Evolutionary conservation across 805 yeast genomes (phyloP).

Genomic region (Metschnikowia chrysomelidarum): DNA sequence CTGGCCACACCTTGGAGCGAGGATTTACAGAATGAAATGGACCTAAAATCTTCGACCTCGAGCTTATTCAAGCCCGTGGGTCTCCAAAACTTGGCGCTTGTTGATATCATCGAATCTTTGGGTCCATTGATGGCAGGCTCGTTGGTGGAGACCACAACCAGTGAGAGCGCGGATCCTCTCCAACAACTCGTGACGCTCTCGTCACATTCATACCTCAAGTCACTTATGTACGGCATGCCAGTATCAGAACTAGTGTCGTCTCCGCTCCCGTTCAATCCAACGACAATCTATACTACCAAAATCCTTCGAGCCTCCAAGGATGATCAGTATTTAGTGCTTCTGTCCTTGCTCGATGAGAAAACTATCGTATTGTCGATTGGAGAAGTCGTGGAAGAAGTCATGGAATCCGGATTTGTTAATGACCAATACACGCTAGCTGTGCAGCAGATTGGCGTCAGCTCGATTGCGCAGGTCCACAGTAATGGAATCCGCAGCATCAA

Average conservation of each 20-base stretch:
- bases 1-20: constrained; percentile 6
- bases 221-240: constrained; percentile 56
- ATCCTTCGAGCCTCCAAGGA: constrained; percentile 39
- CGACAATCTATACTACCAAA: constrained; percentile 63
- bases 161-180: constrained; percentile 18
- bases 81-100: constrained; percentile 57
- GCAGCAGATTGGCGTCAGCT: constrained; percentile 59
- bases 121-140: constrained; percentile 49
- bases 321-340: constrained; percentile 65
- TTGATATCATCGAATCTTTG: constrained; percentile 47
- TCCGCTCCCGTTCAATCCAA: constrained; percentile 66
- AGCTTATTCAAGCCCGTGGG: constrained; percentile 28
- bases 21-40: constrained; percentile 1
- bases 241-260: constrained; percentile 67
- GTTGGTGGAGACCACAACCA: constrained; percentile 18
- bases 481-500: constrained; percentile 62
- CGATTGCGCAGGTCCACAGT: constrained; percentile 71
- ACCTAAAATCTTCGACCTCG: neutral
- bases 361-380: constrained; percentile 77
- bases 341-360: constrained; percentile 53
- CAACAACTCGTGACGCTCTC: constrained; percentile 28
- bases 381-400: constrained; percentile 74
- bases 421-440: constrained; percentile 64
- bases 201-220: constrained; percentile 46
- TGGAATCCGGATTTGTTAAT: constrained; percentile 58